Evolutionary conservation across 164 flowering plant species (phyloP), one percentile per base, ranked within the genome.

Genomic region (Vitis rupestris): DNA sequence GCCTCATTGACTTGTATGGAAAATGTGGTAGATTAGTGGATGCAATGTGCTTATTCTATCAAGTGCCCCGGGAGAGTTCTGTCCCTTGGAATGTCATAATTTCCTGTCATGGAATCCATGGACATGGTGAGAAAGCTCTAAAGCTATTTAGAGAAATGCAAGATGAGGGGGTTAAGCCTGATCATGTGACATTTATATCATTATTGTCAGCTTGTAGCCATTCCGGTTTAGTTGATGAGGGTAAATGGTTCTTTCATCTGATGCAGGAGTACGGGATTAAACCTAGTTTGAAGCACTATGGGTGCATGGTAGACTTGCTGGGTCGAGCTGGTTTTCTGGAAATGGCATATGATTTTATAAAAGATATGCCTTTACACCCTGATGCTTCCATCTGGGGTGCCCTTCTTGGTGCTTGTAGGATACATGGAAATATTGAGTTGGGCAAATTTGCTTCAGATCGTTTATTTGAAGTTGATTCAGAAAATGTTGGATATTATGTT

Each of bases 361-460:
- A 70, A 56, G 68, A 50, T 30, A 83, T 85, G 87, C 86, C 84
- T 56, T 19, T 82, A 31, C 61, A 44, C 50, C 87, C 89, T 10
- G 87, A 83, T 78, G 77, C 83, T 31, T 75, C 84, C 49, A 69
- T 85, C 4, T 85, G 87, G 89, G 87, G 89, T 37, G 87, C 87
- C 47, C 84, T 84, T 72, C 79, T 86, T 50, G 82, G 82, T 61
- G 87, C 44, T 37, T 37, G 44, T 37, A 37, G 44, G 44, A 37
- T 37, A 37, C 44, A 37, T 37, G 44, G 44, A 47, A 81, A 82
- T 68, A 70, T 79, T 61, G 84, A 86, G 67, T 70, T 86, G 76
- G 89, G 83, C 31, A 70, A 60, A 64, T 10, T 80, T 51, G 87
- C 87, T 59, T 79, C 87, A 49, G 59, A 73, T 48, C 73, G 64